Evolutionary conservation across 306 rosid genomes (phyloP), one percentile per base, ranked within the genome.

Genomic region (Dryas drummondii): DNA sequence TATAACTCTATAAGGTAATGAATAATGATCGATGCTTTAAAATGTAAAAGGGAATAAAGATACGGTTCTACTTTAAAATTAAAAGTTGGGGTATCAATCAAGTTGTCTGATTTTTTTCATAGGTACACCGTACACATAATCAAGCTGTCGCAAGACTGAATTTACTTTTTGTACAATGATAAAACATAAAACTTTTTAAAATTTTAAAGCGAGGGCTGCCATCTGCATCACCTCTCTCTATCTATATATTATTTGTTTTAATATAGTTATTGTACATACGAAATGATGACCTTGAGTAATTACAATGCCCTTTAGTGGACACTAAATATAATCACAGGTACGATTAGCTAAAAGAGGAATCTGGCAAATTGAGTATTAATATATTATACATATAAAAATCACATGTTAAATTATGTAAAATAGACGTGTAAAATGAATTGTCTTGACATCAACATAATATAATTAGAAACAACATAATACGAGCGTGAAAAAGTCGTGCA

Each of bases 51-150:
- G 0, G 32, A 9, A 9, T 3, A 7, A 8, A 47, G 71, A 47
- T 19, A 22, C 55, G 7, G 17, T 51, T 11, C 71, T 47, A 66
- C 76, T 47, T 72, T 72, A 58, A 59, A 9, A 22, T 46, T 59
- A 47, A 73, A 72, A 26, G 68, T 47, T 65, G 64, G 70, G 76
- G 68, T 72, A 47, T 59, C 58, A 59, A 72, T 72, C 68, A 27
- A 72, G 76, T 72, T 72, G 76, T 72, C 76, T 14, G 55, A 11
- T 71, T 47, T 17, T 41, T 55, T 16, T 70, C 17, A 42, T 44
- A 57, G 56, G 76, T 66, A 57, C 47, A 15, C 1, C 46, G 76
- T 66, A 57, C 47, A 15, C 1, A 15, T 37, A 72, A 26, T 72
- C 76, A 57, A 72, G 76, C 57, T 72, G 76, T 72, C 76, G 9